Evolutionary conservation across 192 early-diverging fungal species (phyloP), one percentile per base, ranked within the genome.

Genomic region (Umbelopsis isabellina): DNA sequence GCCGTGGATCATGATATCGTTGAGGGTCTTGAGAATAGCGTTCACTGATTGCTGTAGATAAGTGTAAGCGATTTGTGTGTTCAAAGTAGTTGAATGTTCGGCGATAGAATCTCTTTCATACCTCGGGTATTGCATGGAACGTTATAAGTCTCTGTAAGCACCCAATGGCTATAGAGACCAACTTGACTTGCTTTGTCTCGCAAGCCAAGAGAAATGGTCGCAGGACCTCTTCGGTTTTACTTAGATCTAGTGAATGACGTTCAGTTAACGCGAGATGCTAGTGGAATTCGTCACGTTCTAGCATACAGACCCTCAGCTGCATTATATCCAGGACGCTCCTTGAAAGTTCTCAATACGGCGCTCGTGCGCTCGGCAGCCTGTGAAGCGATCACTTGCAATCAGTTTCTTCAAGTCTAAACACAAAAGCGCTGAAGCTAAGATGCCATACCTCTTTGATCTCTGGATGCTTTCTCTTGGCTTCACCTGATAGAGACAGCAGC

Each of bases 391-490:
- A 64, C 25, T 68, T n/a, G 9, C 46, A 64, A 55, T 21, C 46
- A 25, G 49, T 35, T 25, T 49, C 6, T 49, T 70, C 27, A 48
- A 45, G 20, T 65, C 44, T 27, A 16, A 27, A 20, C n/a, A 20
- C n/a, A 25, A 3, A 61, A 15, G 21, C 41, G 37, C 69, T 23
- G 46, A 23, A 20, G 44, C 51, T n/a, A 20, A n/a, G 46, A 49
- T 68, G 48, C 27, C n/a, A 21, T 78, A 95, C 93, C 77, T 99
- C 97, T 83, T 97, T 97, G n/a, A 99, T 92, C 65, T 96, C 94
- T 20, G 95, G 93, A 81, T 95, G 82, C 73, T 95, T 97, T 70
- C 91, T 85, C 48, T 91, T 82, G 4, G 95, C 92, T 72, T 99
- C 97, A 49, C 83, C 91, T 45, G 95, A 93, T 48, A 99, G 85